Evolutionary conservation across 345 rosid genomes (phyloP), one percentile per base, ranked within the genome.

Genomic region (Hibiscus mutabilis): DNA sequence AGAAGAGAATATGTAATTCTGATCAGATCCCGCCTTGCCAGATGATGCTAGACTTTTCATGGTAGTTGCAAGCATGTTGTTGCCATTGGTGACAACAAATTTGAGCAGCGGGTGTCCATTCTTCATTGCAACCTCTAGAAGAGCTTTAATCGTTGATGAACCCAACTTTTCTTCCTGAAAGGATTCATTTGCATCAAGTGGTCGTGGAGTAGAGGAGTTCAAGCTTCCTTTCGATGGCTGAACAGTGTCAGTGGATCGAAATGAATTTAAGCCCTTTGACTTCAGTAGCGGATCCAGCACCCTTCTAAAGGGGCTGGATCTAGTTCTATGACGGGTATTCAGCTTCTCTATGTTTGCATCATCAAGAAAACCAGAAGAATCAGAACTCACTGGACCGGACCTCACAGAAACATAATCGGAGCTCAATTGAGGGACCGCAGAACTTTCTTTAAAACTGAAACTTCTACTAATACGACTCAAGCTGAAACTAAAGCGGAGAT

Each of bases 401-500:
- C 81, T 85, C 42, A 65, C 78, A 75, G 88, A 76, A 73, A 76
- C 81, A 75, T 82, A 74, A 33, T 79, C 51, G 58, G 89, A 80
- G 76, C 70, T 84, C 76, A 82, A 60, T 64, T 77, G 84, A 59
- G 83, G 86, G 71, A 74, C 77, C 22, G 83, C 27, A 72, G 86
- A 77, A 71, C 84, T 83, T 52, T 92, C 99, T 73, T 82, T 95
- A 40, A 80, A 83, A 64, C 91, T 92, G 79, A 89, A 86, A 82
- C 97, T 95, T 81, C 86, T 88, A 68, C 86, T 78, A 79, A 88
- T 78, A 73, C 82, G 85, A 64, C 91, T 80, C 29, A 94, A 82
- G 84, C 90, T 92, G 77, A 90, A 89, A 86, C 96, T 89, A 80
- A 87, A 89, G 61, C 97, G 83, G 56, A 84, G 84, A 78, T 77